Base-by-base conservation (phyloP, 108 stramenopile genomes). In the Pseudonitzschia delicatissima region DNA sequence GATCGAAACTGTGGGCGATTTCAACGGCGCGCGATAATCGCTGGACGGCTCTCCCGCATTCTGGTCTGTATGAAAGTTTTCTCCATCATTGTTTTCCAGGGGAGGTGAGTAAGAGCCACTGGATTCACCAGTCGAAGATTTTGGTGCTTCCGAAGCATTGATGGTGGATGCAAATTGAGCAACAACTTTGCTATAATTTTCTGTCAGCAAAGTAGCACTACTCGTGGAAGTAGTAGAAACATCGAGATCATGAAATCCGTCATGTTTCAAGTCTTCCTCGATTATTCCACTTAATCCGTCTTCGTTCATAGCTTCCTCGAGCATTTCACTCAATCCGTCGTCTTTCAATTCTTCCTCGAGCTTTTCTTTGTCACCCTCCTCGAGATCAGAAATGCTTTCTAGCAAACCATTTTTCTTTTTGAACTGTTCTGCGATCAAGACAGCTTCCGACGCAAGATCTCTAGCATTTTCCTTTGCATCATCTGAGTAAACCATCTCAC, bases 31-130 rank as follows among this genome's bases (percentile, higher is more conserved):
- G 17, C 20, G 20, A 33, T 11, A 18, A 28, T 0, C 31, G 17
- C 53, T 34, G n/a, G 53, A 55, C 5, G 60, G 60, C 23, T 42
- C 60, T 40, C 60, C 39, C 2, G 39, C 60, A 36, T 61, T n/a
- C 20, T 61, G 36, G 11, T 33, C 17, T 29, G 11, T 55, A 6
- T 27, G n/a, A n/a, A 12, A 12, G 11, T 28, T 17, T 33, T 55
- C n/a, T n/a, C n/a, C 31, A 55, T 18, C 13, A 8, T 15, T 33
- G 53, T 33, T 33, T 33, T 55, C 31, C 8, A 20, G 4, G 84
- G 68, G 51, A 80, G 76, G 8, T 79, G 52, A 3, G 77, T 83
- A n/a, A 84, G 82, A 6, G n/a, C 96, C 61, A 52, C 94, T 91
- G 25, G 92, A 40, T 61, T 61, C 60, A 42, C 39, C 39, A 26